Evolutionary conservation across 2,329 filamentous ascomycete species (phyloP).

Genomic region (Pseudocercospora fuligena): DNA sequence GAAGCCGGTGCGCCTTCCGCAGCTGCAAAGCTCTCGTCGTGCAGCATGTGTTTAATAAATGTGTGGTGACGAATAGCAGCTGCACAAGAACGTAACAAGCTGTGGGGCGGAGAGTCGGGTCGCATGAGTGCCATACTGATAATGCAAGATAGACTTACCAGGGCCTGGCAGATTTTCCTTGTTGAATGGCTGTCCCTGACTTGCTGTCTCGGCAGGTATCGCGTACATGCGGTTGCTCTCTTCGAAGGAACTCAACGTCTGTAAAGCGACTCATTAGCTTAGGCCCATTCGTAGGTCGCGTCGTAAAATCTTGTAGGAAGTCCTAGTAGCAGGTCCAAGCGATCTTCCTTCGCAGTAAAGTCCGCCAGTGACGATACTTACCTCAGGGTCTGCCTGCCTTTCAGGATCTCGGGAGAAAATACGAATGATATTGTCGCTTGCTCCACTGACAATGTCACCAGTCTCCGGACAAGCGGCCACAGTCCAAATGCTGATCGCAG

Average conservation of each 20-base stretch:
- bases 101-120: neutral
- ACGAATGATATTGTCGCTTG: conserved; percentile 84
- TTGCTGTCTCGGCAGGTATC: conserved; percentile 65
- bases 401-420: conserved; percentile 78
- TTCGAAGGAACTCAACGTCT: conserved; percentile 71
- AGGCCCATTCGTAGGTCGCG: neutral
- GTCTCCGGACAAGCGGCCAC: conserved; percentile 81
- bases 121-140: conserved; percentile 12
- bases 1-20: conserved; percentile 5
- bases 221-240: conserved; percentile 59
- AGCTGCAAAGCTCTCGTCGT: neutral
- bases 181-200: conserved; percentile 69
- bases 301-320: neutral
- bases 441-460: conserved; percentile 91
- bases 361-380: conserved; percentile 34
- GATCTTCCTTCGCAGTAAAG: neutral
- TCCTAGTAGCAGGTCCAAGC: neutral
- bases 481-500: conserved; percentile 93
- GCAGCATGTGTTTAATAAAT: neutral
- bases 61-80: neutral
- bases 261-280: conserved; percentile 8
- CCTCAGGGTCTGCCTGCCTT: conserved; percentile 70
- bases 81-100: neutral
- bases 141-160: conserved; percentile 32
- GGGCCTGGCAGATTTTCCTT: conserved; percentile 90